phyloP scores from a whole-genome alignment of 192 early-diverging fungal species.

The Obelidium mucronatum region DNA sequence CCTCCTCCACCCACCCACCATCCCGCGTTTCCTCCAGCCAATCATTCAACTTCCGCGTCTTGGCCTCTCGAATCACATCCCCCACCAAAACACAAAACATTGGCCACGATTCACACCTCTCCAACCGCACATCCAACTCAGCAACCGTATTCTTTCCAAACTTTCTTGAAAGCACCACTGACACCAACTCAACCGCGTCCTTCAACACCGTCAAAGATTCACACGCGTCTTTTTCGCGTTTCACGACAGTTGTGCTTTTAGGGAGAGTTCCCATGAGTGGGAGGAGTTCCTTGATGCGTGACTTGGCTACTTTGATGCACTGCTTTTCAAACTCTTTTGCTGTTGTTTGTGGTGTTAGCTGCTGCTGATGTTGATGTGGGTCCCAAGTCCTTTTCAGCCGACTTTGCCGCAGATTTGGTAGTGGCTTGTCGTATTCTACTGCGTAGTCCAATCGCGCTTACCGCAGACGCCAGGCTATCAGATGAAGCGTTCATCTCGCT shows the following conservation, averaged over 20 bases:
- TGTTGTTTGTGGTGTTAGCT: not conserved
- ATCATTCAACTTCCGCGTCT: conserved; percentile 1
- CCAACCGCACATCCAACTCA: conserved; percentile 19
- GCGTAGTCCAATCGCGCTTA: not conserved
- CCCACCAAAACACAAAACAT: conserved; percentile 16
- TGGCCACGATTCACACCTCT: conserved; percentile 23
- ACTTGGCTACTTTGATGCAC: not conserved
- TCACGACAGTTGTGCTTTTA: not conserved
- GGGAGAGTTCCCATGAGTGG: not conserved
- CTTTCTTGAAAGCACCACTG: not conserved
- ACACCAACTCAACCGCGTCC: not conserved
- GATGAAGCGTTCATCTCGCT: not conserved
- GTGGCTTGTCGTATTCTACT: not conserved
- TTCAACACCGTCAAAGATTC: not conserved
- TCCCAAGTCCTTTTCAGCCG: not conserved
- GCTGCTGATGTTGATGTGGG: not conserved
- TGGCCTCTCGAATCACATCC: conserved; percentile 22
- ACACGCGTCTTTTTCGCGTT: not conserved
- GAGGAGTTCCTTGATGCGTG: conserved; percentile 5
- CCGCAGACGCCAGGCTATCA: not conserved
- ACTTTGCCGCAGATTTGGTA: not conserved
- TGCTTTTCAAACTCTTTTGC: not conserved
- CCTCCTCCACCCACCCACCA: conserved; percentile 35
- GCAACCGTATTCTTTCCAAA: not conserved
- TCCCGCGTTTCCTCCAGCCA: conserved; percentile 27